These are phyloP conservation scores for Millerago galiae DNA, from an alignment of 805 yeast species.

Conservation along the genomic window DNA sequence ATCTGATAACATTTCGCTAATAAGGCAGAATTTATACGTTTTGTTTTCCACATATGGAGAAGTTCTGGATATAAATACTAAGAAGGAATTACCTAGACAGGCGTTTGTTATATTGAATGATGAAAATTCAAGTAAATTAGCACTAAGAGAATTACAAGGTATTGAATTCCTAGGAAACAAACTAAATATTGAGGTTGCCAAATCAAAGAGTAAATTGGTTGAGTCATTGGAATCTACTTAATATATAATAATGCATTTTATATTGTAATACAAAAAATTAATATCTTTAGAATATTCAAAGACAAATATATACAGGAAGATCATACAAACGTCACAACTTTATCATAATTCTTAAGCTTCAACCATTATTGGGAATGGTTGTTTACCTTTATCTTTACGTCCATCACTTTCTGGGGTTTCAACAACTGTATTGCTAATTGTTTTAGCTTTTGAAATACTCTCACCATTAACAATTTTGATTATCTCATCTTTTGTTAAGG, in stretches of 20 bases:
- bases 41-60: constrained; percentile 62
- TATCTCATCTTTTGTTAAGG: constrained; percentile 86
- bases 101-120: constrained; percentile 55
- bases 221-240: constrained; percentile 1
- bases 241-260: neutral
- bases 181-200: constrained; percentile 39
- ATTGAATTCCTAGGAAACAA: constrained; percentile 48
- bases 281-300: neutral
- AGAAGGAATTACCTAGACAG: constrained; percentile 44
- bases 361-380: constrained; percentile 25
- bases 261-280: neutral
- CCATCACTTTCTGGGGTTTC: constrained; percentile 45
- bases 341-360: constrained; percentile 13
- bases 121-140: constrained; percentile 43
- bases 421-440: constrained; percentile 69
- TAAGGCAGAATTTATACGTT: constrained; percentile 50
- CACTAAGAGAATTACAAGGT: constrained; percentile 41
- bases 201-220: constrained; percentile 24
- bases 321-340: constrained; percentile 2
- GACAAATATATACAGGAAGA: constrained; percentile 1
- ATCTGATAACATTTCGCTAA: constrained; percentile 25
- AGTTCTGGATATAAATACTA: constrained; percentile 44
- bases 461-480: constrained; percentile 81
- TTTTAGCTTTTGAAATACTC: constrained; percentile 58
- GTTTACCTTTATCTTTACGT: constrained; percentile 32